Percentiles rank a stretch among this genome's conserved stretches.
Conservation (phyloP, 805 yeast genomes). For the Metschnikowia bowlesiae region DNA sequence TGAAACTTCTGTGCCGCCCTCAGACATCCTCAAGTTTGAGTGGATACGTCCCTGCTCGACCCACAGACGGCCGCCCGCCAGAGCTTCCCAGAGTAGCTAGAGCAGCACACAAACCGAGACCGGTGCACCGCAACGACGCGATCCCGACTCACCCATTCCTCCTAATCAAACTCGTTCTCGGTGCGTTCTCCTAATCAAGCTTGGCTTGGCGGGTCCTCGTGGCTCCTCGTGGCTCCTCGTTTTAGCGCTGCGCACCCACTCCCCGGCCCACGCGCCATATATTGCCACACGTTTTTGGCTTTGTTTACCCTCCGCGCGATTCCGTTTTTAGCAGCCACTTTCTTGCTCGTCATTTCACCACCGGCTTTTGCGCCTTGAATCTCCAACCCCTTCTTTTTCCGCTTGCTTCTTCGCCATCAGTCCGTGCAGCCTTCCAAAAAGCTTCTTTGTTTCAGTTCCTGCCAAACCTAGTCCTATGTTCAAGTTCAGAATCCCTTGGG, state of each 20-base stretch:
- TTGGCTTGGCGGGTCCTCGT: not conserved
- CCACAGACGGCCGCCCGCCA: too few species aligned
- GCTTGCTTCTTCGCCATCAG: not conserved
- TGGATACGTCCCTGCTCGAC: too few species aligned
- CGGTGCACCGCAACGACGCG: too few species aligned
- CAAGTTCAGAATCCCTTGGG: slow-evolving; percentile 13
- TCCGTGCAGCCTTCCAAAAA: too few species aligned
- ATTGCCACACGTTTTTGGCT: not conserved
- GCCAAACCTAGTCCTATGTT: slow-evolving; percentile 6
- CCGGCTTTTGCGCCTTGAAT: too few species aligned
- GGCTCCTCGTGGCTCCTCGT: not conserved
- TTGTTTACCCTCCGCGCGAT: not conserved
- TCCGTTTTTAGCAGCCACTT: slow-evolving; percentile 4
- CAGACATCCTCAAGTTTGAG: too few species aligned
- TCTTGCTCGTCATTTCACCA: not conserved
- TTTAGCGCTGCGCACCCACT: not conserved
- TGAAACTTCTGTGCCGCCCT: too few species aligned
- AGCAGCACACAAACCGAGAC: too few species aligned
- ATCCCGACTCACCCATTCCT: too few species aligned
- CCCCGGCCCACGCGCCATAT: not conserved
- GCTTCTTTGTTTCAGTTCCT: too few species aligned
- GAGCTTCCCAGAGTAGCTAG: too few species aligned
- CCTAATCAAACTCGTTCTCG: too few species aligned
- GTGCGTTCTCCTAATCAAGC: not conserved
- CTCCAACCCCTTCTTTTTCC: not conserved